Base-by-base conservation (phyloP, 805 yeast species). In the Limtongia smithiae region DNA sequence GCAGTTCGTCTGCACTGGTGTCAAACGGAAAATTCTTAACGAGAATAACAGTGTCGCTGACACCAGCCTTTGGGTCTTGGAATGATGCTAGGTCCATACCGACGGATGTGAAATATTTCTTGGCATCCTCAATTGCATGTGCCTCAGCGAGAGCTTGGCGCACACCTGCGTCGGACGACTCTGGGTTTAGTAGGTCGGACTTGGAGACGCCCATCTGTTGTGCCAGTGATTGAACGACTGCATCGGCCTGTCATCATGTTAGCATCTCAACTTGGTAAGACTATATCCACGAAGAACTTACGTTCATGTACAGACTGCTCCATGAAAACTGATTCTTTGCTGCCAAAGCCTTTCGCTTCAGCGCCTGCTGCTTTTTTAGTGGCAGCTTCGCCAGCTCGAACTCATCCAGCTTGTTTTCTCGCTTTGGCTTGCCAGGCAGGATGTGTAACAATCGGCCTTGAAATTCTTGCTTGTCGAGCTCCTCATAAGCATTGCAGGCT, bases 141-240 rank as follows among this genome's bases (percentile, higher is more conserved):
- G 97, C 94, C 70, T 93, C 98, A 0, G 98, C 97, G 55, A 93
- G 76, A 0, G 98, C 97, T 68, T 90, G 97, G 65, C 90, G 87
- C 12, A 93, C 97, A 1, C 96, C 97, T 44, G 95, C 84, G 51
- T 76, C 81, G 6, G 95, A 77, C 57, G 82, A 86, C 60, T 87
- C 85, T 1, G 96, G 91, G 66, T 93, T 94, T 53, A 93, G 78
- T 62, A 93, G 75, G 49, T 88, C 87, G 6, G 93, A 75, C 67
- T 91, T 93, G 24, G 81, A 65, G 42, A 93, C 73, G 6, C 97
- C 97, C 68, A 93, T 68, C 60, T 84, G 83, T 6, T 78, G 65
- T 1, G 97, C 96, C 37, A 89, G 93, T 46, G 93, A 83, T 41
- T 88, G 91, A 67, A 93, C 72, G 11, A 93, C 95, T 1, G 97